Percentiles rank a stretch among this genome's conserved stretches.
Conservation (phyloP, 495 filamentous ascomycete species). For the Trichocladium uniseriatum region DNA sequence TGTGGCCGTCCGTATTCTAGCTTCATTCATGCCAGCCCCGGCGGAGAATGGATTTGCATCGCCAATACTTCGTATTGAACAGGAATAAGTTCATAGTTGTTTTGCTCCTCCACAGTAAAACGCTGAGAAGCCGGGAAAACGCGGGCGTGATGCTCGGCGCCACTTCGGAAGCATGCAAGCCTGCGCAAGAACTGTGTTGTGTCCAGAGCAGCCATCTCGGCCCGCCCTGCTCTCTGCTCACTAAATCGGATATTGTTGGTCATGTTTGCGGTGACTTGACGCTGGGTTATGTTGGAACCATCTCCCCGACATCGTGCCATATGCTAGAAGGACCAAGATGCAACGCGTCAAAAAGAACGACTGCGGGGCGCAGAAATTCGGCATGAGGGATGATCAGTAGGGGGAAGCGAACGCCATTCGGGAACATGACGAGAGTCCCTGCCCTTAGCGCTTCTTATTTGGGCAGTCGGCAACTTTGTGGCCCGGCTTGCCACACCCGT, state of each 20-base stretch:
- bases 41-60: background rate
- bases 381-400: background rate
- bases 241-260: conserved; percentile 1
- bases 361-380: background rate
- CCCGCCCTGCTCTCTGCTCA: background rate
- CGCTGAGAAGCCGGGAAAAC: background rate
- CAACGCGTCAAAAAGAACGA: background rate
- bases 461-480: conserved; percentile 26
- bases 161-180: background rate
- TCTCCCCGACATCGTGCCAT: background rate
- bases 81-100: background rate
- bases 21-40: background rate
- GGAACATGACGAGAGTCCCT: background rate
- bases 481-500: conserved; percentile 21
- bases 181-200: background rate
- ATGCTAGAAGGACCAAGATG: background rate
- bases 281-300: background rate
- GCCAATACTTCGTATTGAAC: background rate
- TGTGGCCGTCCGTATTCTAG: background rate
- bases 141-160: background rate
- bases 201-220: background rate
- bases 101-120: background rate
- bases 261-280: background rate
- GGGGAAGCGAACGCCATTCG: background rate
- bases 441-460: conserved; percentile 17